A percentile compares a stretch with the other conserved stretches of the same genome.
These are phyloP conservation scores for Pittosporum tobira DNA, from an alignment of 129 eudicot species.

Conservation along the genomic window DNA sequence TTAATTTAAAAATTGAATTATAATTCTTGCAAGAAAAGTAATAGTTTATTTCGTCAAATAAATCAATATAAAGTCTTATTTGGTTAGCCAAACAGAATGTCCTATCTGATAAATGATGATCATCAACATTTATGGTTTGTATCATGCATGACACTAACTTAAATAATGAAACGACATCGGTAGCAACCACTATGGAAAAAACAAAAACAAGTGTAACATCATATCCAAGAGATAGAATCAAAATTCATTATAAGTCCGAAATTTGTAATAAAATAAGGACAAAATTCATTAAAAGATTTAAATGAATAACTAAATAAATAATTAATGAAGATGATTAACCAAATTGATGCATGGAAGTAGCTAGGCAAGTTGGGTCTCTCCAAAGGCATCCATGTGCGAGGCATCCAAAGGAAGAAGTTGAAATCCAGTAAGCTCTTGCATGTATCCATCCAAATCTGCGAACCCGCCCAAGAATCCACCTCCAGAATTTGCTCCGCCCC, in stretches of 20 bases:
- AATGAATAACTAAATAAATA: conserved; percentile 21
- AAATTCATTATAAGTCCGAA: background rate
- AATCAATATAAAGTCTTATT: conserved; percentile 5
- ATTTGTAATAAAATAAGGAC: background rate
- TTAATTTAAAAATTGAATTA: background rate
- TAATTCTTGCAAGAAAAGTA: conserved; percentile 17
- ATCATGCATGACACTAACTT: background rate
- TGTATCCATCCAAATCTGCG: conserved; percentile 68
- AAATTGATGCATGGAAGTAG: conserved; percentile 14
- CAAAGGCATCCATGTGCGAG: conserved; percentile 47
- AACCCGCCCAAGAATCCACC: conserved; percentile 76
- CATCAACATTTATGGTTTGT: no score
- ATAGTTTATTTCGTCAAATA: background rate
- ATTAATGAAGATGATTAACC: conserved; percentile 18
- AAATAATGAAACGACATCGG: background rate
- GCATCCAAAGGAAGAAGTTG: conserved; percentile 38
- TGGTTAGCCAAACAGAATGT: conserved; percentile 10
- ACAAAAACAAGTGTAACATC: conserved; percentile 1
- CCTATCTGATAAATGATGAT: no score
- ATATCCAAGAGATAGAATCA: conserved; percentile 2
- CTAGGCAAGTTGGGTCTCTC: conserved; percentile 39
- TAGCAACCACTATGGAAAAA: background rate
- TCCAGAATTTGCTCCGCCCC: conserved; percentile 67
- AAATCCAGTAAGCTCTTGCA: conserved; percentile 62
- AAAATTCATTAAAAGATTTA: no score